Evolutionary conservation across 2,329 filamentous ascomycete species (phyloP).

Genomic region (Reticulascus tulasneorum): DNA sequence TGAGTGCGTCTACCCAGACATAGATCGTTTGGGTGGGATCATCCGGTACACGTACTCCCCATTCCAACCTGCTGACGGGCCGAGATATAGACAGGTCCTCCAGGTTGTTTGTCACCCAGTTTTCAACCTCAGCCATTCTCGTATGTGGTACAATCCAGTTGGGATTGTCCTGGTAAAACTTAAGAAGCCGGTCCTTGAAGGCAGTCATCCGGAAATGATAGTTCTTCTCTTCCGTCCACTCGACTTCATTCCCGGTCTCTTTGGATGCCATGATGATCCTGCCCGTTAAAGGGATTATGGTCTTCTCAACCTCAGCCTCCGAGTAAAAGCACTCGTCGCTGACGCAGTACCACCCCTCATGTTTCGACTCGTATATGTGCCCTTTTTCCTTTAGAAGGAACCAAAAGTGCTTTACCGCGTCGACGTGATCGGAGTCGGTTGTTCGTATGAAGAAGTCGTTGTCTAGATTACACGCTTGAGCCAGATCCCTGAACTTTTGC

Average conservation of each 20-base stretch:
- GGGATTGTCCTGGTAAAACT: constrained; percentile 76
- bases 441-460: constrained; percentile 91
- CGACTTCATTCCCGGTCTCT: constrained; percentile 88
- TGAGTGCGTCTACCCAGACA: constrained; percentile 93
- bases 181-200: constrained; percentile 72
- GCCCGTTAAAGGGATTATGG: constrained; percentile 75
- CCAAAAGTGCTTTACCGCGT: constrained; percentile 90
- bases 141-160: constrained; percentile 68
- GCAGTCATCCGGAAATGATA: constrained; percentile 91
- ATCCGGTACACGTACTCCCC: constrained; percentile 86
- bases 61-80: constrained; percentile 70
- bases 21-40: constrained; percentile 89
- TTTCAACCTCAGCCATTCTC: constrained; percentile 74
- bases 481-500: constrained; percentile 73
- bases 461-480: constrained; percentile 62
- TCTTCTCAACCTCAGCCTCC: constrained; percentile 65
- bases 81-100: constrained; percentile 88
- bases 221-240: constrained; percentile 90
- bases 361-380: constrained; percentile 78
- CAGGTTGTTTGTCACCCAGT: constrained; percentile 72
- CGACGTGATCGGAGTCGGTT: constrained; percentile 75
- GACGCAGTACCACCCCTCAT: constrained; percentile 95
- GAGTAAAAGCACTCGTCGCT: constrained; percentile 97
- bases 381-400: constrained; percentile 69
- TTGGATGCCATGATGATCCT: constrained; percentile 76